These are phyloP conservation scores for Capsella bursapastoris DNA, from an alignment of 345 rosid species.

Conservation along the genomic window DNA sequence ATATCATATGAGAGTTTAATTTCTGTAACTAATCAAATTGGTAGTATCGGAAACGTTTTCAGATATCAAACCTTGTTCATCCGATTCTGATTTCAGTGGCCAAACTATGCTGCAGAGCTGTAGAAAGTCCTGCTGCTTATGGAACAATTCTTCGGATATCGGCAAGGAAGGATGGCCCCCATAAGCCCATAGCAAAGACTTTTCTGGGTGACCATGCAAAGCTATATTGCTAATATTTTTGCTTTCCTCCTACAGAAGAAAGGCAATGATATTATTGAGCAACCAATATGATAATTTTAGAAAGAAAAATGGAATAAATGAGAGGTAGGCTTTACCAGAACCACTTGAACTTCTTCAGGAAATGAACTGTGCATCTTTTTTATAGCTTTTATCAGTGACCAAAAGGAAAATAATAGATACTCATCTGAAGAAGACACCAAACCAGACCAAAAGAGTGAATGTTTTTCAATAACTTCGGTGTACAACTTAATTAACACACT, in stretches of 20 bases:
- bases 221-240: constrained; percentile 55
- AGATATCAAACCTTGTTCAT: constrained; percentile 56
- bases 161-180: constrained; percentile 94
- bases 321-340: constrained; percentile 57
- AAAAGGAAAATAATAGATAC: constrained; percentile 58
- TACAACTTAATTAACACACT: constrained; percentile 56
- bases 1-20: constrained; percentile 30
- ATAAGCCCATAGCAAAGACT: constrained; percentile 81
- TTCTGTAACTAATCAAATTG: constrained; percentile 29
- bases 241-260: constrained; percentile 54
- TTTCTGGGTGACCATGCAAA: constrained; percentile 53
- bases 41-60: constrained; percentile 21
- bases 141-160: constrained; percentile 55
- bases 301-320: constrained; percentile 12
- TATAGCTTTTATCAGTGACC: constrained; percentile 65
- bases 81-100: constrained; percentile 50
- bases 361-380: constrained; percentile 55
- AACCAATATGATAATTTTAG: constrained; percentile 8
- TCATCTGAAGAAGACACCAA: constrained; percentile 57
- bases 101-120: constrained; percentile 66
- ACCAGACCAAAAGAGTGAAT: constrained; percentile 69
- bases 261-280: constrained; percentile 33
- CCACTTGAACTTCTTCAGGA: constrained; percentile 56
- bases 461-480: constrained; percentile 64
- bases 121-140: constrained; percentile 59